A percentile compares a stretch with the other conserved stretches of the same genome.
These are phyloP conservation scores for Eutrema heterophyllum DNA, from an alignment of 345 rosid species.

Conservation along the genomic window DNA sequence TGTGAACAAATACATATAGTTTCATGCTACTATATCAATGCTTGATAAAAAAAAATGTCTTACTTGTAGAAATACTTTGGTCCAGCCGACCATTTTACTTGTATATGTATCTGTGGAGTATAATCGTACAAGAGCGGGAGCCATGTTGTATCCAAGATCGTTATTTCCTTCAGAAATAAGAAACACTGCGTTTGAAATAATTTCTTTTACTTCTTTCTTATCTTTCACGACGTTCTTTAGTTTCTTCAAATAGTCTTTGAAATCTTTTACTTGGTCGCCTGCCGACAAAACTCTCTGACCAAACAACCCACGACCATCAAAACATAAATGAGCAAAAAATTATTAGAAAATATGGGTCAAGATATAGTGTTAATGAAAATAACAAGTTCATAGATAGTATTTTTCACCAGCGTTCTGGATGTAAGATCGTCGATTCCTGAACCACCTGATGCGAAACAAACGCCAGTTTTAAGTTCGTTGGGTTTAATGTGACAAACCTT, in stretches of 20 bases:
- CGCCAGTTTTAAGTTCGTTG: slow-evolving; percentile 55
- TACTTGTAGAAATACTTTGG: slow-evolving; percentile 40
- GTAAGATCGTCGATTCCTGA: slow-evolving; percentile 63
- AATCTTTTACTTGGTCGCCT: slow-evolving; percentile 41
- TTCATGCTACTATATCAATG: background rate
- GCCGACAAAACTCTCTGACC: slow-evolving; percentile 43
- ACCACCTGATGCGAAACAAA: slow-evolving; percentile 72
- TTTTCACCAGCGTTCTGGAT: slow-evolving; percentile 25
- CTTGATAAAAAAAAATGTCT: background rate
- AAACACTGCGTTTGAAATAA: slow-evolving; percentile 38
- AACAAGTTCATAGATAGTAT: background rate
- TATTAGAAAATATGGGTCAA: background rate
- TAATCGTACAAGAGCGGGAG: slow-evolving; percentile 24
- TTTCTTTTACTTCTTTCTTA: slow-evolving; percentile 34
- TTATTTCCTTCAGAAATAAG: slow-evolving; percentile 44
- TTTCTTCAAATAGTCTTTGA: slow-evolving; percentile 40
- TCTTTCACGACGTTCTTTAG: slow-evolving; percentile 31
- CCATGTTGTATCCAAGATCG: slow-evolving; percentile 46
- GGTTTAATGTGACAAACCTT: slow-evolving; percentile 30
- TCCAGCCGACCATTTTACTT: slow-evolving; percentile 35
- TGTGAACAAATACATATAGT: background rate
- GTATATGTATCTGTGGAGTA: slow-evolving; percentile 39
- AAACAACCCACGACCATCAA: background rate
- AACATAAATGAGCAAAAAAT: background rate
- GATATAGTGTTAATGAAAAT: background rate